Base-by-base conservation (phyloP, 2,329 filamentous ascomycete species). In the Emydomyces testavorans region DNA sequence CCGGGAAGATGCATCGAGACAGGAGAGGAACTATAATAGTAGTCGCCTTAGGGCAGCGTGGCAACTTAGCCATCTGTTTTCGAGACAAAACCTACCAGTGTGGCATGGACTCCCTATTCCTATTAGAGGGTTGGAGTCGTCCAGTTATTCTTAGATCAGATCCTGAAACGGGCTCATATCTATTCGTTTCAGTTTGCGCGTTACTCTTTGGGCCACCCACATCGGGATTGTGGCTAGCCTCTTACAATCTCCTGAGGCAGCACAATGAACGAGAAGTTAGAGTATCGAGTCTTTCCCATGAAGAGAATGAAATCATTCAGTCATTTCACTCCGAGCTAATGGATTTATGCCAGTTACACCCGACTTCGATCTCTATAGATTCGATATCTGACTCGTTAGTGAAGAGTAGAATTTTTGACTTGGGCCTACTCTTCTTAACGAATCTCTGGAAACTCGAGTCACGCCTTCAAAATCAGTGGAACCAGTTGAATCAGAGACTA, bases 141-240 rank as follows among this genome's bases (percentile, higher is more conserved):
- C 42, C 31, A n/a, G 42, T 37, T 24, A 36, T 46, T 13, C 21
- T 46, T 11, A 46, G 31, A 28, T 15, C 16, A 24, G 20, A 46
- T 28, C 18, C 42, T n/a, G 23, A 6, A 24, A 46, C 32, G 1
- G 18, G 16, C 11, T 16, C 42, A 4, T 35, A 36, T 24, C 23
- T 21, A 20, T 35, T 46, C 10, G 32, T 46, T 15, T 46, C 42
- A 5, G 8, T 16, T 6, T 36, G 21, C 20, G 18, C 18, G n/a
- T 35, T 45, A 15, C 21, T 15, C 15, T n/a, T 45, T 6, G 15
- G 6, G 15, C 16, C 26, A 28, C 26, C 26, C 26, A 11, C 5
- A 11, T 28, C 26, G 26, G 26, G 26, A 28, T 11, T 11, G 11
- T 28, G 26, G 26, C 11, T 28, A 6, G 26, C 11, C 5, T 11